A percentile compares a stretch with the other conserved stretches of the same genome.
Evolutionary conservation across 192 early-diverging fungal species (phyloP).

Genomic region (Lunasporangiospora selenospora): DNA sequence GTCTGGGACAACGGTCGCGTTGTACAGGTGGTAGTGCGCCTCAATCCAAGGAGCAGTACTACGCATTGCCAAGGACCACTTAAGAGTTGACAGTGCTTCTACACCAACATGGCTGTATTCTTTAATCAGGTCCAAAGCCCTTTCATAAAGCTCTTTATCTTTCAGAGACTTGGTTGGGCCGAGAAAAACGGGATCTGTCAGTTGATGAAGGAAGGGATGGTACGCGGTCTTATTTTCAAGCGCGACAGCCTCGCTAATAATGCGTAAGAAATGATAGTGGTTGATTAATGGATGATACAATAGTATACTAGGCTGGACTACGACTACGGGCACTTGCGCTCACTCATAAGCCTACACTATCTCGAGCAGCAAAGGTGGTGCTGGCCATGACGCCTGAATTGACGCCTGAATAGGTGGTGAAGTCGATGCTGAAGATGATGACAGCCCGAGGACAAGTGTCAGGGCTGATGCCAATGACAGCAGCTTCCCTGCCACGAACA

Average conservation of each 20-base stretch:
- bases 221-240: constrained; percentile 68
- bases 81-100: constrained; percentile 64
- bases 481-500: too few relatives aligned
- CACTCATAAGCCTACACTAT: constrained; percentile 64
- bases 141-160: constrained; percentile 55
- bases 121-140: constrained; percentile 57
- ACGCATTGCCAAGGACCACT: constrained; percentile 74
- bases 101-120: constrained; percentile 45
- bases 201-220: constrained; percentile 66
- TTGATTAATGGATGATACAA: background rate
- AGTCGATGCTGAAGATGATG: too few relatives aligned
- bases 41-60: constrained; percentile 79
- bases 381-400: constrained; percentile 64
- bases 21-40: constrained; percentile 85
- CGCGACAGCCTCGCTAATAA: constrained; percentile 67
- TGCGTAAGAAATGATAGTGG: background rate
- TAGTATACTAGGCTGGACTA: background rate
- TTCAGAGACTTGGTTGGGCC: constrained; percentile 40
- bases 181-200: constrained; percentile 47
- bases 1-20: constrained; percentile 66
- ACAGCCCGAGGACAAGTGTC: too few relatives aligned
- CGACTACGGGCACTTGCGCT: background rate
- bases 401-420: constrained; percentile 59
- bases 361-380: constrained; percentile 77
- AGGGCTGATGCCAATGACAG: too few relatives aligned